Base-by-base conservation (phyloP, 1,139 yeast genomes). In the Kodamaea sp. region DNA sequence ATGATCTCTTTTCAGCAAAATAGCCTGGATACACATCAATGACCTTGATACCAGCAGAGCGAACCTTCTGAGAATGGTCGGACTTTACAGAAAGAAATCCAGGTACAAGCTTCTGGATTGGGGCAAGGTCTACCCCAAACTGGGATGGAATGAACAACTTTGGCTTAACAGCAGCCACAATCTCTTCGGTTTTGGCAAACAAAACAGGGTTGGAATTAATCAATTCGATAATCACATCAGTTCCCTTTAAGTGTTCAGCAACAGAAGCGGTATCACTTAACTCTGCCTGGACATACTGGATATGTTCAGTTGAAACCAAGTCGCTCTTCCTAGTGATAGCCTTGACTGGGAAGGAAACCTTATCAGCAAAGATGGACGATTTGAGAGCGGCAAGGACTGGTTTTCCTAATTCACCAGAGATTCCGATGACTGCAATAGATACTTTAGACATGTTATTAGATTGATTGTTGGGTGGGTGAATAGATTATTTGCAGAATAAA, bases 141-240 rank as follows among this genome's bases (percentile, higher is more conserved):
- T 80, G 85, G 3, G 85, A 74, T 24, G 86, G 83, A 38, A 80
- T 68, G 55, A 70, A 79, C 22, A 79, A 48, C 51, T 75, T 72
- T 29, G 80, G 78, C 47, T 65, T 69, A 24, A 70, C 68, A 12
- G 50, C 51, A 6, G 51, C 49, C 2, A 73, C 66, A 5, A 78
- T 47, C 33, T 55, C 48, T 42, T 63, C 70, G 23, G 63, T 35
- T 5, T 42, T 42, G 3, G 55, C 45, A 16, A 56, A 57, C 15
- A 53, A 31, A 3, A 37, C 51, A 2, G 66, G 63, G 19, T 41
- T 41, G 5, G 58, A 46, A n/a, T 59, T 53, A 18, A 64, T 46
- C 32, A 78, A 55, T 42, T 76, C 75, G 44, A 81, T 53, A 16
- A 80, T 55, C 13, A 71, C 80, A 44, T 79, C 82, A 27, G 59